Evolutionary conservation across 1,139 yeast genomes (phyloP), one percentile per base, ranked within the genome.

Genomic region (Debaryomyces subglobosus): DNA sequence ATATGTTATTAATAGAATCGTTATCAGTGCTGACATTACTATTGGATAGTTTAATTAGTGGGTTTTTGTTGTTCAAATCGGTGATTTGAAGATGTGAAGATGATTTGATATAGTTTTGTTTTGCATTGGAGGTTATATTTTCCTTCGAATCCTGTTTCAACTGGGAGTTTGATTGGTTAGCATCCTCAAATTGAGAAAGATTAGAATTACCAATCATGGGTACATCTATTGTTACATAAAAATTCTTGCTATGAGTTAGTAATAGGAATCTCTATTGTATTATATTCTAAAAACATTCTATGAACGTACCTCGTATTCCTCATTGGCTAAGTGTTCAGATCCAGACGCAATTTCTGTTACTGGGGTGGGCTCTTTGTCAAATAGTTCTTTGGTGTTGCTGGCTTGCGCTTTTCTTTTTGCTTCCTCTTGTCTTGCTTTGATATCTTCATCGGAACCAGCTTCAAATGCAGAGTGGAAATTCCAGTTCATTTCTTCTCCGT

Each of bases 401-500:
- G 21, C 54, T 51, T 56, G 46, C 32, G 44, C 51, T 21, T 49
- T 40, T 44, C 43, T 53, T 50, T 54, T 57, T 10, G 54, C 60
- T 13, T 50, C 64, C 54, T 60, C 67, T 47, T 55, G 61, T 60
- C 86, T 70, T 3, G 81, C 78, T 55, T 75, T 78, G 33, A 85
- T 77, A 62, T 86, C 94, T 48, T 85, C 92, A 49, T 84, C 87
- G 1, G 91, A 85, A 2, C 94, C 94, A 1, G 94, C 92, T 62
- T 86, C 92, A 54, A 80, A 82, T 23, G 78, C 79, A 48, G 67
- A 71, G 60, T 81, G 82, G 70, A 89, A 89, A 55, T 85, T 81
- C 96, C 96, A 89, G 62, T 87, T 87, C 94, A 90, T 88, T 66
- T 89, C 96, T 64, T 89, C 96, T n/a, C 96, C 96, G 7, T 78